Evolutionary conservation across 2,329 filamentous ascomycete genomes (phyloP).

Genomic region (Lasiodiplodia gonubiensis): DNA sequence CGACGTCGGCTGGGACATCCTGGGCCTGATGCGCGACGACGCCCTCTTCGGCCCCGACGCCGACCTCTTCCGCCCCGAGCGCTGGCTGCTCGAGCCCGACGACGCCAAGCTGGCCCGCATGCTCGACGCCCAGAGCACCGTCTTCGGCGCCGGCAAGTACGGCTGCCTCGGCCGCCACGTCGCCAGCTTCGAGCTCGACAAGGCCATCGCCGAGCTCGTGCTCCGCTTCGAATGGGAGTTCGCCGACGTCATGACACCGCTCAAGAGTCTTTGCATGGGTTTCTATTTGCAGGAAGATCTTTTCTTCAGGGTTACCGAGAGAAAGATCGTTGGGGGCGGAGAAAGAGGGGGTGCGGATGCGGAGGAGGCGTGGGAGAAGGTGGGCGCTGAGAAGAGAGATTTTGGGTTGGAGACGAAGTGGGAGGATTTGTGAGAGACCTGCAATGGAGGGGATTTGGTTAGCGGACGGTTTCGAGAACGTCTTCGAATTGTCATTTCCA

Average conservation of each 20-base stretch:
- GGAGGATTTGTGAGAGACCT: slow-evolving; percentile 10
- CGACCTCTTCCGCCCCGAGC: slow-evolving; percentile 46
- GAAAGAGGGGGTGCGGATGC: not conserved
- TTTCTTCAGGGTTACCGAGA: slow-evolving; percentile 30
- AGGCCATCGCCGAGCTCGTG: slow-evolving; percentile 49
- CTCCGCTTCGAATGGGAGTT: slow-evolving; percentile 18
- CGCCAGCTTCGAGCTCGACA: slow-evolving; percentile 47
- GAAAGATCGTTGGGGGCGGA: not conserved
- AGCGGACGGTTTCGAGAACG: too few relatives aligned
- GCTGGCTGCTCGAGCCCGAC: slow-evolving; percentile 42
- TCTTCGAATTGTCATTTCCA: too few relatives aligned
- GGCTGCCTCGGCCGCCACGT: slow-evolving; percentile 43
- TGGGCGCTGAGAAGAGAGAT: slow-evolving; percentile 2
- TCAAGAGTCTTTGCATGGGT: slow-evolving; percentile 37
- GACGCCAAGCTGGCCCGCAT: slow-evolving; percentile 35
- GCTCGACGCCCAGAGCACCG: slow-evolving; percentile 41
- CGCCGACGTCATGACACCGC: slow-evolving; percentile 32
- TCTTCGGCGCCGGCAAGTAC: slow-evolving; percentile 47
- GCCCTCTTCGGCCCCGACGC: slow-evolving; percentile 46
- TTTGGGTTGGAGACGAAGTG: slow-evolving; percentile 19
- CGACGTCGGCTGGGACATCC: slow-evolving; percentile 47
- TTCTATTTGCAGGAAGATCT: slow-evolving; percentile 31
- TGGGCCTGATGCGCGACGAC: slow-evolving; percentile 44
- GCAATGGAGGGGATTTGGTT: not conserved
- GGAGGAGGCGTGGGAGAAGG: slow-evolving; percentile 22